Evolutionary conservation across 345 rosid species (phyloP).

Genomic region (Moringa oleifera): DNA sequence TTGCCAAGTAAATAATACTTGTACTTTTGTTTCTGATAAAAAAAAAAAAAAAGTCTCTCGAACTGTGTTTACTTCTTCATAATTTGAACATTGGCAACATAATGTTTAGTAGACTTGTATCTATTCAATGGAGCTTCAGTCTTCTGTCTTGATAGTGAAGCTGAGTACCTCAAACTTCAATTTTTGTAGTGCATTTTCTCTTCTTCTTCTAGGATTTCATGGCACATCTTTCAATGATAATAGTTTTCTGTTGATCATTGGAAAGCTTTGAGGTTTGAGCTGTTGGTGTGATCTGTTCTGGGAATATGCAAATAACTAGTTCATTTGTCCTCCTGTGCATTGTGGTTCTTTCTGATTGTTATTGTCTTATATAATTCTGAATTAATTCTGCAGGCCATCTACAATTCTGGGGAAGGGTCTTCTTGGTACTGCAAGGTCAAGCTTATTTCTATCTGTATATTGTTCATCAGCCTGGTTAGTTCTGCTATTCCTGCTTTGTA

Average conservation of each 20-base stretch:
- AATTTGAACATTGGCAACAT: neutral
- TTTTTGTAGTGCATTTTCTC: neutral
- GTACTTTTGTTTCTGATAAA: too few relatives aligned
- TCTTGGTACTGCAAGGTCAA: constrained; percentile 87
- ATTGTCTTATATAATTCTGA: constrained; percentile 11
- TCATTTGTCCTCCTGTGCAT: neutral
- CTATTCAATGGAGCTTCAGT: neutral
- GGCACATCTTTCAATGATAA: too few relatives aligned
- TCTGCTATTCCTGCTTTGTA: constrained; percentile 5
- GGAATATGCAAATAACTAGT: neutral
- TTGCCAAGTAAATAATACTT: too few relatives aligned
- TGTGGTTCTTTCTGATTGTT: neutral
- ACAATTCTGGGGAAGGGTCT: constrained; percentile 73
- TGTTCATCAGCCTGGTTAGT: constrained; percentile 93
- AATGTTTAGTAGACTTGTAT: neutral
- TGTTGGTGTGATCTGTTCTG: neutral
- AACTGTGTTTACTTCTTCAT: neutral
- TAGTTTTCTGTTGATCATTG: neutral
- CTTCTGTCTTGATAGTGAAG: neutral
- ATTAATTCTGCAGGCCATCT: constrained; percentile 51
- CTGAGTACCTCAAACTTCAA: neutral
- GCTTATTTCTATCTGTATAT: constrained; percentile 81
- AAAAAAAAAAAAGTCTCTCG: too few relatives aligned
- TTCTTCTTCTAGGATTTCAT: neutral
- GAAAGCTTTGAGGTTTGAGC: neutral